Evolutionary conservation across 768 basidiomycete species (phyloP), one percentile per base, ranked within the genome.

Genomic region (Botryobasidium botryosum): DNA sequence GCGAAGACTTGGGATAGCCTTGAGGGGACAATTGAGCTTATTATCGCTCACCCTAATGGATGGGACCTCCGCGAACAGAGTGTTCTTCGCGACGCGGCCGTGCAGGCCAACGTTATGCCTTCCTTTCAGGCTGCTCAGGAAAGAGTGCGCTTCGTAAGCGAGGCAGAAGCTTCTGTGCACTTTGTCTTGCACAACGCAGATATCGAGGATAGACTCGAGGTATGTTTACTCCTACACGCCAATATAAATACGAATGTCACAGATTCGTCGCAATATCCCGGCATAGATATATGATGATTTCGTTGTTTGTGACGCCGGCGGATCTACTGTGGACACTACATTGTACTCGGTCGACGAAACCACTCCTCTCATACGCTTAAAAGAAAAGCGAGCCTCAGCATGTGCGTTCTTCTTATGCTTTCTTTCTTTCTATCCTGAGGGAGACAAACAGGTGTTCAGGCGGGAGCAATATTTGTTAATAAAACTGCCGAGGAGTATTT

Each of bases 81-180:
- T 2, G 60, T 65, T 39, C 66, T 71, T 50, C 59, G 69, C 35
- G 57, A 57, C 12, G 69, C 70, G 12, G 67, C 67, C 0, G 55
- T 68, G 10, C 43, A 56, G 33, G 69, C 67, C 6, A 55, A 51
- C n/a, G n/a, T n/a, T n/a, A n/a, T n/a, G n/a, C n/a, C n/a, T n/a
- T n/a, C n/a, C n/a, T n/a, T n/a, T n/a, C n/a, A n/a, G n/a, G n/a
- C n/a, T n/a, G 69, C 64, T 0, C 61, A 63, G 46, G 43, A 55
- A 32, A 62, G 64, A 12, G 54, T 72, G 17, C 57, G 59, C 20
- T 68, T 71, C 23, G 65, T 72, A 8, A 65, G 67, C 1, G 72
- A 74, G 46, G 71, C 70, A 26, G 72, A 74, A 53, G 71, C 71
- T 0, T 67, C 66, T 55, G 53, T 72, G 7, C 70, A 72, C 50